These are phyloP conservation scores for Colletotrichum sp. DNA, from an alignment of 2,329 filamentous ascomycete species.

Conservation along the genomic window DNA sequence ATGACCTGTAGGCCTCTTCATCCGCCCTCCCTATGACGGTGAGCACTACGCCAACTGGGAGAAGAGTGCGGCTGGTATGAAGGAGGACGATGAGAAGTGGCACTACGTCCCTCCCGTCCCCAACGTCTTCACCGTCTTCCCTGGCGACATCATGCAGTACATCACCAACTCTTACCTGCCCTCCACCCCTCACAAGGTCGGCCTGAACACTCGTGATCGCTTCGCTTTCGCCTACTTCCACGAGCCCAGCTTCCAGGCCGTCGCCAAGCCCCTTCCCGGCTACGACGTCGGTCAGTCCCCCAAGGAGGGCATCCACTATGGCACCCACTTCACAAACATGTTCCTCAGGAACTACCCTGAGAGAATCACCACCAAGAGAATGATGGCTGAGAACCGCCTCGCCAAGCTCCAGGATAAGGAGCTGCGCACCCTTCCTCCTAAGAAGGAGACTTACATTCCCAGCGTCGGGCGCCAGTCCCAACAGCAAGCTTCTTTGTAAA, in stretches of 20 bases:
- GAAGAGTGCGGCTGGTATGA: conserved; percentile 45
- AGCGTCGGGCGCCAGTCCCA: neutral
- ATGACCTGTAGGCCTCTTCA: conserved; percentile 41
- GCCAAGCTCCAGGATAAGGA: conserved; percentile 26
- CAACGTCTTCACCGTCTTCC: conserved; percentile 54
- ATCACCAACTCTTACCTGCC: conserved; percentile 49
- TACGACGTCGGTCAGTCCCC: conserved; percentile 36
- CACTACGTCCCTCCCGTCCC: conserved; percentile 50
- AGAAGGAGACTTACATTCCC: neutral
- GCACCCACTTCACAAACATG: conserved; percentile 59
- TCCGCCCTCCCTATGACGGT: conserved; percentile 44
- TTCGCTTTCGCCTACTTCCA: conserved; percentile 58
- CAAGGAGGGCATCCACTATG: conserved; percentile 50
- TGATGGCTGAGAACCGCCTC: conserved; percentile 37
- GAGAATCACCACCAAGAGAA: conserved; percentile 45
- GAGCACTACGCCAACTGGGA: conserved; percentile 52
- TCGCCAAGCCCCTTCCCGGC: conserved; percentile 46
- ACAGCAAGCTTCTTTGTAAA: neutral
- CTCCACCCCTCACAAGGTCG: conserved; percentile 56
- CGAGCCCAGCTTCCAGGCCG: conserved; percentile 53
- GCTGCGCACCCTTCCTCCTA: conserved; percentile 25
- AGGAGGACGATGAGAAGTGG: conserved; percentile 51
- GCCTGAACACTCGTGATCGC: conserved; percentile 51
- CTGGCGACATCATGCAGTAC: conserved; percentile 59
- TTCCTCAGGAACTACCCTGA: conserved; percentile 54